Conservation (phyloP, 441 rosid species). For the Biscutella laevigata region DNA sequence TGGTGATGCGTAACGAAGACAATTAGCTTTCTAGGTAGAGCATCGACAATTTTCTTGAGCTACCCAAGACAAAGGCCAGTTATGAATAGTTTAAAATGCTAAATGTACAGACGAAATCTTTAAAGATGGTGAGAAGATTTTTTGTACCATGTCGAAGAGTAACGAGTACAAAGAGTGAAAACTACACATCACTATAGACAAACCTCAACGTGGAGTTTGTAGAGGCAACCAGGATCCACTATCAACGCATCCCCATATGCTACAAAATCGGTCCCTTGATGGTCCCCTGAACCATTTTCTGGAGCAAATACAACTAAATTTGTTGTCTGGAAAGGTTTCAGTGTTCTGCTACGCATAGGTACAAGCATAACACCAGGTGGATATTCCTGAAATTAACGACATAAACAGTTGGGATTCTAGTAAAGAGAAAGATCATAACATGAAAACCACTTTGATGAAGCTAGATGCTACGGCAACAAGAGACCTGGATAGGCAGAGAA, state of each 20-base stretch:
- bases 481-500: constrained; percentile 57
- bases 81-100: background rate
- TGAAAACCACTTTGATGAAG: background rate
- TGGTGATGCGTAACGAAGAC: constrained; percentile 88
- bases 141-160: background rate
- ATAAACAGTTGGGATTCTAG: background rate
- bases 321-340: constrained; percentile 64
- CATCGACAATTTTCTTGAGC: constrained; percentile 60
- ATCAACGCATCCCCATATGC: constrained; percentile 69
- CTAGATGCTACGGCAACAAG: background rate
- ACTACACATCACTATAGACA: constrained; percentile 2
- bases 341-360: constrained; percentile 72
- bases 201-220: constrained; percentile 53
- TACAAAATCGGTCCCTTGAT: constrained; percentile 28
- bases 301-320: constrained; percentile 72
- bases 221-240: constrained; percentile 75
- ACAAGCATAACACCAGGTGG: constrained; percentile 73
- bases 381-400: constrained; percentile 55
- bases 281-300: constrained; percentile 26
- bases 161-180: background rate
- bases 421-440: background rate
- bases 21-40: constrained; percentile 60
- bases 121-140: background rate
- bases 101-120: background rate
- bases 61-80: constrained; percentile 29